Base-by-base conservation (phyloP, 2,329 filamentous ascomycete species). In the Botrytis elliptica region DNA sequence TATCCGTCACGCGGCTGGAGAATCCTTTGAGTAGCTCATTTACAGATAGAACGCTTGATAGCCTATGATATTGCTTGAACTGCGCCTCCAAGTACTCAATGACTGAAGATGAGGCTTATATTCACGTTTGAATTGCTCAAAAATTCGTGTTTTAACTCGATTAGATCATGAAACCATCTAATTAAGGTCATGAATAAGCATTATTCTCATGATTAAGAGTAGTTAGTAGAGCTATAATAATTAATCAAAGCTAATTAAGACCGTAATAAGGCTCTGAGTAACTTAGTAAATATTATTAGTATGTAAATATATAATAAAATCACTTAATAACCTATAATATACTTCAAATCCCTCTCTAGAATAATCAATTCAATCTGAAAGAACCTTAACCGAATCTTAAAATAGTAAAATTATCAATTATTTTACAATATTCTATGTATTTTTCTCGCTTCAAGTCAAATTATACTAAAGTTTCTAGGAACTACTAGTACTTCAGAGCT, bases 251-350 rank as follows among this genome's bases (percentile, higher is more conserved):
- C 10, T 5, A 52, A 6, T 12, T 14, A n/a, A 14, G 0, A 12
- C 10, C 49, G 6, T 1, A 52, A 52, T 1, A 4, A 52, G 0
- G 3, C 8, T 52, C 0, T n/a, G 0, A 14, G 14, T 6, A 4
- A 49, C 8, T 3, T 1, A 6, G n/a, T n/a, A 2, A n/a, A 1
- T 52, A 0, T n/a, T 52, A 52, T 52, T 52, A 33, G 4, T 0
- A 33, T 7, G 3, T 60, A 5, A 22, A 36, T 60, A 36, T 60
- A 36, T 7, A 16, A 6, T 4, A 1, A 22, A 42, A 42, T 63
- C 8, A 29, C 4, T 20, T 10, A 20, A 29, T 29, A 0, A 20
- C 14, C 1, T 20, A 9, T 44, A 12, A 0, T 64, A 20, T 18
- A 20, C 1, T 22, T 63, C 12, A 5, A 40, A 40, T 16, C 0